A percentile compares a stretch with the other conserved stretches of the same genome.
phyloP scores from a whole-genome alignment of 1,139 yeast genomes.

The Candida smagusa region DNA sequence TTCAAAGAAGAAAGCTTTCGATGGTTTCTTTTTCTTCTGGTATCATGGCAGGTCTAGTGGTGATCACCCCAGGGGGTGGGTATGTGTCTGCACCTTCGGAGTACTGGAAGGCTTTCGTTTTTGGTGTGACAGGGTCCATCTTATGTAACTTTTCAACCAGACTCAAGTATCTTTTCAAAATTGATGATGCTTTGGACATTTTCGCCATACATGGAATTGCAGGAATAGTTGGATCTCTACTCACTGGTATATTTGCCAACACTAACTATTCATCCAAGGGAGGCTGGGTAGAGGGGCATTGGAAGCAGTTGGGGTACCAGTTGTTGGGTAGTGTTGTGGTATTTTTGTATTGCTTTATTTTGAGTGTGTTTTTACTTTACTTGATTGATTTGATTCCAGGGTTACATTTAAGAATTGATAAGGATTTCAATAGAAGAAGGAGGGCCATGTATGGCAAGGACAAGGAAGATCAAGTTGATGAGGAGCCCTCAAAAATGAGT shows the following conservation, averaged over 20 bases:
- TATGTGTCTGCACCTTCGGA: slow-evolving; percentile 35
- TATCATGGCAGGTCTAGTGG: slow-evolving; percentile 42
- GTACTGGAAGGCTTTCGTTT: slow-evolving; percentile 42
- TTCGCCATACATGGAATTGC: slow-evolving; percentile 47
- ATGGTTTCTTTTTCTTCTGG: slow-evolving; percentile 44
- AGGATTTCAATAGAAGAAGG: slow-evolving; percentile 33
- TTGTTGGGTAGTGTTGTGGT: slow-evolving; percentile 42
- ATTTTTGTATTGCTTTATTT: slow-evolving; percentile 34
- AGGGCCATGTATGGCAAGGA: slow-evolving; percentile 16
- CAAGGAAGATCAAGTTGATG: slow-evolving; percentile 18
- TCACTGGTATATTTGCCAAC: slow-evolving; percentile 44
- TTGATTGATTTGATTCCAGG: slow-evolving; percentile 47
- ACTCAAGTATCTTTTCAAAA: slow-evolving; percentile 35
- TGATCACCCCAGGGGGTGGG: slow-evolving; percentile 47
- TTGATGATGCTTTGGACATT: slow-evolving; percentile 46
- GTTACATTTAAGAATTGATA: slow-evolving; percentile 44
- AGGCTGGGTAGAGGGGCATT: slow-evolving; percentile 49
- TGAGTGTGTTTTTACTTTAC: slow-evolving; percentile 36
- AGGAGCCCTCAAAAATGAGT: slow-evolving; percentile 13
- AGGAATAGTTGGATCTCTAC: slow-evolving; percentile 41
- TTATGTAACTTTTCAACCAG: slow-evolving; percentile 39
- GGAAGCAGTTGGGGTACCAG: slow-evolving; percentile 50
- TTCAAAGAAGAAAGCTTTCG: slow-evolving; percentile 31
- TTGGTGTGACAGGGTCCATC: slow-evolving; percentile 38
- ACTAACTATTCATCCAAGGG: slow-evolving; percentile 32